phyloP scores from a whole-genome alignment of 2,329 filamentous ascomycete genomes.

The Aaosphaeria pasadenensis region DNA sequence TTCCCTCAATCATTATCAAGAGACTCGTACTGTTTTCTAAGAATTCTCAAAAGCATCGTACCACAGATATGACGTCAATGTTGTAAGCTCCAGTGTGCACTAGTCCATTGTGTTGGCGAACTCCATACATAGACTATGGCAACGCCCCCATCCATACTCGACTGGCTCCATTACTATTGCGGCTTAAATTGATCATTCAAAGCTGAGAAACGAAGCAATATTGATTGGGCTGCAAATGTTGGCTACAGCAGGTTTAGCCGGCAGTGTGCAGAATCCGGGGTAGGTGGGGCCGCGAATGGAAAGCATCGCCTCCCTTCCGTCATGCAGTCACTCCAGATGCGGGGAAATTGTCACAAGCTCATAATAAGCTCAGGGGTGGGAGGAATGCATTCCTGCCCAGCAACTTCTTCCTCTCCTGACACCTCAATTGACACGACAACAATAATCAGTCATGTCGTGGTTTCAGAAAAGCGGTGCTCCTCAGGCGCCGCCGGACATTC shows the following conservation, averaged over 20 bases:
- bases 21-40: too few species aligned
- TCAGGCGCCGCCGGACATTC: constrained; percentile 23
- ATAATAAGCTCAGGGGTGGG: neutral
- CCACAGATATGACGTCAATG: too few species aligned
- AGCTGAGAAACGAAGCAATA: neutral
- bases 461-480: constrained; percentile 20
- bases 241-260: neutral
- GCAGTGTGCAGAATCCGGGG: neutral
- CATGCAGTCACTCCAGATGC: neutral
- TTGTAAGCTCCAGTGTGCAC: too few species aligned
- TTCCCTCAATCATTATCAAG: too few species aligned
- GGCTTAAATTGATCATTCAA: too few species aligned
- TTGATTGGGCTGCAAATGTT: neutral
- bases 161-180: too few species aligned
- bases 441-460: constrained; percentile 20
- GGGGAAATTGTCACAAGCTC: neutral
- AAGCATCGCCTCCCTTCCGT: neutral
- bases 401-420: too few species aligned
- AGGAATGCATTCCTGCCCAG: neutral
- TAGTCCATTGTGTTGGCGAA: too few species aligned
- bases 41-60: too few species aligned
- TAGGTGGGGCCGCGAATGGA: neutral
- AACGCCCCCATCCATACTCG: too few species aligned
- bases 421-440: too few species aligned
- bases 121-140: too few species aligned